These are phyloP conservation scores for Penicillium alfredii DNA, from an alignment of 495 filamentous ascomycete genomes.

Conservation along the genomic window DNA sequence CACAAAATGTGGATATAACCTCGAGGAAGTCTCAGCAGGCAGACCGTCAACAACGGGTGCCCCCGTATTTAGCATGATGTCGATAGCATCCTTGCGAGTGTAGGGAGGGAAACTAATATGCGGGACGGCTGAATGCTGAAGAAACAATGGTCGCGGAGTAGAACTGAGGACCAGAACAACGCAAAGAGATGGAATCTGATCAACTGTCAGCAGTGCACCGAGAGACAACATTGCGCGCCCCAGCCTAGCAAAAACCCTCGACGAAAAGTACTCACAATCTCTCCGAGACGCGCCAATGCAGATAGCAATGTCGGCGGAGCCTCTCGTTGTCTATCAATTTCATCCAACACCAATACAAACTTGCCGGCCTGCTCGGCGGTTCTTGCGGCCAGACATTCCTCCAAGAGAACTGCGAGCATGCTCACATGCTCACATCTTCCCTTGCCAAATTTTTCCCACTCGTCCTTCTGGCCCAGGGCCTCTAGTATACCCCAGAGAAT, in stretches of 20 bases:
- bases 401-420: constrained; percentile 63
- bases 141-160: constrained; percentile 60
- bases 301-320: constrained; percentile 72
- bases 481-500: constrained; percentile 41
- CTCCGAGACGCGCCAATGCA: constrained; percentile 71
- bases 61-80: constrained; percentile 56
- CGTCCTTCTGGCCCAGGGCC: constrained; percentile 32
- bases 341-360: constrained; percentile 84
- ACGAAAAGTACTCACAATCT: constrained; percentile 52
- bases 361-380: constrained; percentile 31
- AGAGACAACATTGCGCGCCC: neutral
- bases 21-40: constrained; percentile 23
- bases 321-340: constrained; percentile 83
- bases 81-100: constrained; percentile 67
- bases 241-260: too few relatives aligned
- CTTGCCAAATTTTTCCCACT: constrained; percentile 40
- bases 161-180: constrained; percentile 69
- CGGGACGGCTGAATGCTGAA: constrained; percentile 66
- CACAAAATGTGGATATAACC: constrained; percentile 40
- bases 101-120: constrained; percentile 84
- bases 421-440: constrained; percentile 72
- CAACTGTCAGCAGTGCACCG: constrained; percentile 11
- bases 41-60: constrained; percentile 30
- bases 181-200: constrained; percentile 73
- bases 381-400: constrained; percentile 40